Conservation (phyloP, 495 filamentous ascomycete species). For the Lophiotrema nucula region DNA sequence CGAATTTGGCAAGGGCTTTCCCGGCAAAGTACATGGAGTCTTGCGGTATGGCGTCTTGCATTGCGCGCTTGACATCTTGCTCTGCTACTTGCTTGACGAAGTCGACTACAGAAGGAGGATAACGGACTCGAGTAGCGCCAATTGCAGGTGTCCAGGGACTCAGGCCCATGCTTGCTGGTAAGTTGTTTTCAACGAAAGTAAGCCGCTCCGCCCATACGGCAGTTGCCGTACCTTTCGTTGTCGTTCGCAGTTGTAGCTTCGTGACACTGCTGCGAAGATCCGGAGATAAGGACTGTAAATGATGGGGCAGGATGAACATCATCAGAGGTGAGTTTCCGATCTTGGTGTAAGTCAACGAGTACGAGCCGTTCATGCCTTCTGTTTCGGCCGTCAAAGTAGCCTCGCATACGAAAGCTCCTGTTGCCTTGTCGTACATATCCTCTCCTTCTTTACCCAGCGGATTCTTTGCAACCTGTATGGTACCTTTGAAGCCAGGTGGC, state of each 20-base stretch:
- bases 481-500: conserved; percentile 58
- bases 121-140: conserved; percentile 44
- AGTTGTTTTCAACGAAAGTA: conserved; percentile 68
- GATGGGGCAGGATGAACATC: conserved; percentile 91
- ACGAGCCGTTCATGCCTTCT: conserved; percentile 58
- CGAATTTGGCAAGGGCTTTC: conserved; percentile 88
- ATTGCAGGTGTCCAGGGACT: conserved; percentile 64
- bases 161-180: conserved; percentile 72
- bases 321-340: conserved; percentile 61
- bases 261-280: conserved; percentile 55
- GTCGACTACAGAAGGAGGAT: conserved; percentile 43
- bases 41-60: conserved; percentile 64
- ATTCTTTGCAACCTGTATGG: conserved; percentile 78
- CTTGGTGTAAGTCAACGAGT: conserved; percentile 68
- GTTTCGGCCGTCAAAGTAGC: conserved; percentile 50
- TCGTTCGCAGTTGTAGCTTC: conserved; percentile 66
- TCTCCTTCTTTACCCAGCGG: conserved; percentile 60
- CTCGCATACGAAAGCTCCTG: conserved; percentile 63
- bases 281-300: conserved; percentile 68
- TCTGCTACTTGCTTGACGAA: conserved; percentile 58
- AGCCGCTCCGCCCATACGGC: conserved; percentile 73
- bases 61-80: conserved; percentile 68
- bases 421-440: conserved; percentile 64
- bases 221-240: conserved; percentile 79
- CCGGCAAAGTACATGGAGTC: conserved; percentile 94